phyloP scores from a whole-genome alignment of 129 eudicot species.

The Smallanthus sonchifolius region DNA sequence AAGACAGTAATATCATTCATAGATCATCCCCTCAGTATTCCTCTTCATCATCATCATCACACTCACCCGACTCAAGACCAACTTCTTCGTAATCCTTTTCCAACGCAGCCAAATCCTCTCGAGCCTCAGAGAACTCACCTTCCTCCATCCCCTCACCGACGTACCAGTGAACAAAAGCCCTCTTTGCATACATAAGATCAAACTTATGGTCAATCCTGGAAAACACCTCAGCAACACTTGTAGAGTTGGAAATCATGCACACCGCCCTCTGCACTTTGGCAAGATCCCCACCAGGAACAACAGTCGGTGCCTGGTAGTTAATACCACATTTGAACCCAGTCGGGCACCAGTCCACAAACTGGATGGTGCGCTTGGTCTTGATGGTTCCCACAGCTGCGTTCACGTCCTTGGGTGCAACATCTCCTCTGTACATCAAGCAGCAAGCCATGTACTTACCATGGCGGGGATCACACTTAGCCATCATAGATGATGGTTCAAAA shows the following conservation, averaged over 20 bases:
- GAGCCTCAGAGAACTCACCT: slow-evolving; percentile 63
- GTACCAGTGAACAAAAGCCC: slow-evolving; percentile 44
- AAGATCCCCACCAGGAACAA: slow-evolving; percentile 57
- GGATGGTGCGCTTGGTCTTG: slow-evolving; percentile 3
- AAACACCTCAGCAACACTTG: slow-evolving; percentile 8
- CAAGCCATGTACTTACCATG: slow-evolving; percentile 12
- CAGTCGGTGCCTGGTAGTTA: slow-evolving; percentile 29
- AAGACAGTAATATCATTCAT: neutral
- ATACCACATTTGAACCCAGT: slow-evolving; percentile 6
- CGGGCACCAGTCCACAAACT: slow-evolving; percentile 1
- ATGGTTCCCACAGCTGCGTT: slow-evolving; percentile 50
- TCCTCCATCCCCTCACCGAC: slow-evolving; percentile 78
- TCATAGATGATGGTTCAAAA: slow-evolving; percentile 68
- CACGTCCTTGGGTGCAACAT: slow-evolving; percentile 65
- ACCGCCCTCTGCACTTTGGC: slow-evolving; percentile 9
- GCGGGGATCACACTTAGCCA: slow-evolving; percentile 64
- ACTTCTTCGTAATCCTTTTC: slow-evolving; percentile 72
- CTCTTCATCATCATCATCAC: slow-evolving; percentile 51
- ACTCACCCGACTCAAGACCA: slow-evolving; percentile 52
- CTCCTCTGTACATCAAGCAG: slow-evolving; percentile 35
- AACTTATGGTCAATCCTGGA: slow-evolving; percentile 7
- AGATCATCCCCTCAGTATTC: slow-evolving; percentile 28
- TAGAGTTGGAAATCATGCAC: slow-evolving; percentile 6
- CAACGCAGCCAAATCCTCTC: slow-evolving; percentile 63
- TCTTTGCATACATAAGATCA: slow-evolving; percentile 6